phyloP scores from a whole-genome alignment of 176 grass and related monocot species.

The Carex pumila region DNA sequence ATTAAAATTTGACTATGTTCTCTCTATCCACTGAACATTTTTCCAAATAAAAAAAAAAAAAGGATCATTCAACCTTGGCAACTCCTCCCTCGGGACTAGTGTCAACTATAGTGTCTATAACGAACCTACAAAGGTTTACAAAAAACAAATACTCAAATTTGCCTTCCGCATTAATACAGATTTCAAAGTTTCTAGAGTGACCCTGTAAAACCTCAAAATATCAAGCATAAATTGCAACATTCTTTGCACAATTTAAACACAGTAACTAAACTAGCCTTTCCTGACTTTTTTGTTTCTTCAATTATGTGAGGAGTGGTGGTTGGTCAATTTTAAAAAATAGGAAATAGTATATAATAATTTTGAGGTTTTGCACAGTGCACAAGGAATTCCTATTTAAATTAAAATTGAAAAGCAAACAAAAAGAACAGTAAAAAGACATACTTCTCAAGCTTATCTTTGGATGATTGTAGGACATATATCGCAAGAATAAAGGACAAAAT shows the following conservation, averaged over 20 bases:
- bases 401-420: not conserved
- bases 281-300: not conserved
- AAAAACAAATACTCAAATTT: not conserved
- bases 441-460: conserved; percentile 48
- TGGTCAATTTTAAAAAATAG: not conserved
- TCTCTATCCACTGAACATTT: conserved; percentile 26
- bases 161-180: not conserved
- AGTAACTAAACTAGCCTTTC: conserved; percentile 1
- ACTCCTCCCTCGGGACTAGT: conserved; percentile 31
- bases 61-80: conserved; percentile 41
- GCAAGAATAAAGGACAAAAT: conserved; percentile 58
- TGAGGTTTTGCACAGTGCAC: not conserved
- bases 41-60: not conserved
- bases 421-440: conserved; percentile 17
- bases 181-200: not conserved
- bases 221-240: not conserved
- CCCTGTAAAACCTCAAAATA: not conserved
- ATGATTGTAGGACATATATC: conserved; percentile 52
- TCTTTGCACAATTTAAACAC: not conserved
- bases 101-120: conserved; percentile 39
- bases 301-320: not conserved
- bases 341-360: conserved; percentile 8
- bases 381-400: not conserved
- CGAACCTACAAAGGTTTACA: conserved; percentile 28
- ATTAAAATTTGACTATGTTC: not conserved